Percentiles rank a stretch among this genome's conserved stretches.
phyloP scores from a whole-genome alignment of 2,329 filamentous ascomycete genomes.

The Aureobasidium sp. region DNA sequence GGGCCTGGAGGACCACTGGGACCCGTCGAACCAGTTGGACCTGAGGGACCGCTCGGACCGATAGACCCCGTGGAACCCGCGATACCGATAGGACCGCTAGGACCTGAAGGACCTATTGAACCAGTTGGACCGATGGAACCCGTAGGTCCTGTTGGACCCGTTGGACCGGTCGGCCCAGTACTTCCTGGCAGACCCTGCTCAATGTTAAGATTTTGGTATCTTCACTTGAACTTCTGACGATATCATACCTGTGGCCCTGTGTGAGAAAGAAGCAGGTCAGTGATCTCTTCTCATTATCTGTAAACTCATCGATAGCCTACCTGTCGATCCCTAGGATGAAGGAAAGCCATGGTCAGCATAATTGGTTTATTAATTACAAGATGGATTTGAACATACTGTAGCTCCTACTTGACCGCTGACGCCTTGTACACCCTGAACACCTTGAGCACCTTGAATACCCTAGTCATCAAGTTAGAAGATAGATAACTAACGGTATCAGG shows the following conservation, averaged over 20 bases:
- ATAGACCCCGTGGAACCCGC: not conserved
- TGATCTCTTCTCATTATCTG: too few species aligned
- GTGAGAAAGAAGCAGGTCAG: too few species aligned
- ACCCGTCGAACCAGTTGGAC: not conserved
- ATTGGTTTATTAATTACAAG: too few species aligned
- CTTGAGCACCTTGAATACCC: not conserved
- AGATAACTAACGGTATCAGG: too few species aligned
- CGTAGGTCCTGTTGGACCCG: not conserved
- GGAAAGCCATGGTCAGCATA: too few species aligned
- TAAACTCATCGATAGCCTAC: not conserved
- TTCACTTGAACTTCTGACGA: too few species aligned
- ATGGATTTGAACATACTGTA: not conserved
- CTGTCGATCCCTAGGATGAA: not conserved
- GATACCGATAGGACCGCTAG: not conserved
- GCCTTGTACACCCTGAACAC: not conserved
- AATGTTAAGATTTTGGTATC: too few species aligned
- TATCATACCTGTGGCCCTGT: too few species aligned
- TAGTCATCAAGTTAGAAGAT: not conserved
- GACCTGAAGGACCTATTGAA: not conserved
- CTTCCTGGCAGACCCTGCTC: not conserved
- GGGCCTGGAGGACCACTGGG: constrained; percentile 10
- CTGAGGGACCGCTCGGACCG: not conserved
- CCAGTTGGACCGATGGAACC: not conserved
- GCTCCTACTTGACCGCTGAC: not conserved
- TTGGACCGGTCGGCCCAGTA: not conserved